Base-by-base conservation (phyloP, 2,329 filamentous ascomycete species). In the Colletotrichum truncatum region DNA sequence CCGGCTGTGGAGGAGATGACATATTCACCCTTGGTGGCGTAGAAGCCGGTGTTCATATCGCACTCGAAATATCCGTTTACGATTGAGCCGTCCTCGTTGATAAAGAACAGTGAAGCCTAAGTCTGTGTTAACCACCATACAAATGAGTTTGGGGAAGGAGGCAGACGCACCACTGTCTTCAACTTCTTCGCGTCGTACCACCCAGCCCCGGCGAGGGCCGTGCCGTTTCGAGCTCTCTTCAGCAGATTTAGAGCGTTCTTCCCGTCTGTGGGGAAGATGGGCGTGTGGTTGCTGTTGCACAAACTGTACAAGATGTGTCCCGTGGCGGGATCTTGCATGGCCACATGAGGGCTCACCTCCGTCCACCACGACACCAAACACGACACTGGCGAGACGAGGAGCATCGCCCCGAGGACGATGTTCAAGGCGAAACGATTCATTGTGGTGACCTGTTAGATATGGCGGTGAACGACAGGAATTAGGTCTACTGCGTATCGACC, bases 361-460 rank as follows among this genome's bases (percentile, higher is more conserved):
- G 70, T 77, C 71, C 70, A 78, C 78, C 78, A 81, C 2, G 76
- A 76, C 5, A 76, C 71, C 6, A 80, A 18, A 30, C 64, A 64
- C 73, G 32, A 73, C 73, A 49, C 78, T 68, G 34, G 71, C 4
- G 59, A 28, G 23, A 25, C 12, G 8, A 65, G 46, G 8, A 53
- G 21, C 45, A 32, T 11, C 25, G 18, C 28, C 45, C 28, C 46
- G 14, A 66, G 49, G 32, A 66, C 11, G n/a, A 11, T 6, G 6
- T 4, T 39, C 18, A 48, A 48, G 4, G 23, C 18, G 16, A 26
- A 12, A 12, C 30, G 30, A 38, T 23, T 10, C 56, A 54, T 64
- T 4, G 4, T 32, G 14, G 16, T 8, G 18, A 3, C 6, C 16
- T n/a, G n/a, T 12, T 16, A 18, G 7, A 18, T n/a, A n/a, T n/a